Evolutionary conservation across 2,329 filamentous ascomycete species (phyloP).

Genomic region (Magnaporthiopsis poae): DNA sequence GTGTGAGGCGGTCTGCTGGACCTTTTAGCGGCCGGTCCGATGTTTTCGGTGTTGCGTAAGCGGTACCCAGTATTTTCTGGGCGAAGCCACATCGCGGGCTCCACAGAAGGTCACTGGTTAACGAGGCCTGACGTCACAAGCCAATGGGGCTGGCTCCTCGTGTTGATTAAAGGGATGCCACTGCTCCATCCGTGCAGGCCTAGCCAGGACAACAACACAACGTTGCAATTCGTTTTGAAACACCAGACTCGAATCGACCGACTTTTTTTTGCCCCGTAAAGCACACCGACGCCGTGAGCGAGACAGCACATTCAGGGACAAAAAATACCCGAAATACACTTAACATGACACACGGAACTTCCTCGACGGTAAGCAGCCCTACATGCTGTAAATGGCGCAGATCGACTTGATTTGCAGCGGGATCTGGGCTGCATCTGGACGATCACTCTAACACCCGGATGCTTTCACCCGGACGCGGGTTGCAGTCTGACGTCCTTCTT

Average conservation of each 20-base stretch:
- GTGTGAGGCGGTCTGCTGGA: too few species aligned
- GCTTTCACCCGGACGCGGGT: background rate
- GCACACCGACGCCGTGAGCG: too few species aligned
- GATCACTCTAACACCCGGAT: background rate
- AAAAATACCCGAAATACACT: background rate
- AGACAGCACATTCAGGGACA: background rate
- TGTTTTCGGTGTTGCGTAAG: background rate
- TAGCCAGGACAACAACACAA: too few species aligned
- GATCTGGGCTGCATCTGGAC: too few species aligned
- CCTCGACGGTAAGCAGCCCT: background rate
- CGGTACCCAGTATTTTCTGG: background rate
- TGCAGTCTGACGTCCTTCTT: constrained; percentile 11
- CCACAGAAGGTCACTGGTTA: background rate
- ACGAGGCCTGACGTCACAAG: background rate
- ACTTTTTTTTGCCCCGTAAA: too few species aligned
- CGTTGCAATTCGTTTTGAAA: too few species aligned
- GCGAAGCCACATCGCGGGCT: background rate
- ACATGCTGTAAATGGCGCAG: too few species aligned
- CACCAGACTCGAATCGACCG: too few species aligned
- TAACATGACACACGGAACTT: background rate
- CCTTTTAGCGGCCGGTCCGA: background rate
- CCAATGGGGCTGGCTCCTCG: background rate
- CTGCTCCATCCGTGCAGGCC: background rate
- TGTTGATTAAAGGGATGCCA: background rate
- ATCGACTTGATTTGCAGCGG: too few species aligned